Evolutionary conservation across 495 filamentous ascomycete species (phyloP), one percentile per base, ranked within the genome.

Genomic region (Aspergillus ellipticus): DNA sequence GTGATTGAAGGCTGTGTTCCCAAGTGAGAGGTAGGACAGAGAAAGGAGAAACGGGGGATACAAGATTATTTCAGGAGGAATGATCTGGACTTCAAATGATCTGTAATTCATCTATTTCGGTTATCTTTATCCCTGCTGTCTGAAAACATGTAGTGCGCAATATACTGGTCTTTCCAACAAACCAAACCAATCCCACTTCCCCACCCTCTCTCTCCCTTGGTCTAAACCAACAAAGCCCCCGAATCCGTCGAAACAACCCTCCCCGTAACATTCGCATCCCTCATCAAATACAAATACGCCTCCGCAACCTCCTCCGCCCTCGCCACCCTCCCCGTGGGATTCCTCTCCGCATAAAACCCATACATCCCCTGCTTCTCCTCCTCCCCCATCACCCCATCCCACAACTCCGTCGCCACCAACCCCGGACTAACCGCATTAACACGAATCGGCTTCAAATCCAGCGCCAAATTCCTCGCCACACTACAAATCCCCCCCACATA

Each of bases 201-300:
- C n/a, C n/a, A n/a, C n/a, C n/a, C n/a, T n/a, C n/a, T n/a, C n/a
- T n/a, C n/a, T n/a, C 24, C 24, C 24, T 28, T 4, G 7, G 24
- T 28, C 24, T 28, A 28, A 28, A 39, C 35, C 11, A 51, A 29
- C 8, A 67, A 39, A 26, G 4, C 49, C 0, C 69, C 69, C n/a
- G 64, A 62, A 51, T 71, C 63, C n/a, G 58, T 73, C 35, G 65
- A 59, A 45, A 77, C 63, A 20, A 63, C 54, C 0, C 63, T 72
- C 11, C 81, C 83, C 6, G 79, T 83, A 13, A 66, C 69, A 67
- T 79, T 79, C 20, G 58, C 59, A 65, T 88, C 84, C 67, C 76
- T 80, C 82, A 88, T 79, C n/a, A 81, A 63, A 64, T 81, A 88
- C 33, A 87, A 52, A 71, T 88, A 90, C 28, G 81, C 79, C 74